A percentile compares a stretch with the other conserved stretches of the same genome.
Evolutionary conservation across 257 asterid species (phyloP).

Genomic region (Verbascum thapsus): DNA sequence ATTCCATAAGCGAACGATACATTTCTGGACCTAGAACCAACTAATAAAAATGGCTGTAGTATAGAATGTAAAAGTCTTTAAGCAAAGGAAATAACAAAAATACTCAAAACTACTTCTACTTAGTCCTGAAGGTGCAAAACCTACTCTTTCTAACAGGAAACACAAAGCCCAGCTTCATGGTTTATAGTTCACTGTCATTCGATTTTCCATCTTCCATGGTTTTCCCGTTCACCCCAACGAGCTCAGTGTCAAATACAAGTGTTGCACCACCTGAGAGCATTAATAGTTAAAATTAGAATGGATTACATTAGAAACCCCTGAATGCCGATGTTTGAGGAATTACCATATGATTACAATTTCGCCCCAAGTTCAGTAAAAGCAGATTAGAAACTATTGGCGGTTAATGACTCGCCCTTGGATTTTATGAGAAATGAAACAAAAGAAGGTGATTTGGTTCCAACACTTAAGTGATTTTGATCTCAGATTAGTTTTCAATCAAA

Average conservation of each 20-base stretch:
- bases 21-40: background rate
- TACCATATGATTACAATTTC: too few relatives aligned
- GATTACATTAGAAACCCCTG: too few relatives aligned
- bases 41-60: background rate
- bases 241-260: constrained; percentile 87
- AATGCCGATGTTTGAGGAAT: too few relatives aligned
- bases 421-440: too few relatives aligned
- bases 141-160: constrained; percentile 20
- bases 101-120: constrained; percentile 11
- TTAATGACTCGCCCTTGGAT: too few relatives aligned
- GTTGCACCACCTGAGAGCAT: constrained; percentile 85
- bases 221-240: constrained; percentile 88
- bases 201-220: constrained; percentile 41
- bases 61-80: constrained; percentile 2
- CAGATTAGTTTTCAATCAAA: too few relatives aligned
- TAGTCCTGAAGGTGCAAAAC: constrained; percentile 23
- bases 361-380: too few relatives aligned
- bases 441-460: too few relatives aligned
- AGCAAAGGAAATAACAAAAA: background rate
- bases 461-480: too few relatives aligned
- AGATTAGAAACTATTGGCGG: too few relatives aligned
- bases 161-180: background rate
- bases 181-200: constrained; percentile 58
- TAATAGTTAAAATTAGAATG: background rate
- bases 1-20: constrained; percentile 4